Evolutionary conservation across 78 protist species (phyloP), one percentile per base, ranked within the genome.

Genomic region (Cavenderia fasciculata): DNA sequence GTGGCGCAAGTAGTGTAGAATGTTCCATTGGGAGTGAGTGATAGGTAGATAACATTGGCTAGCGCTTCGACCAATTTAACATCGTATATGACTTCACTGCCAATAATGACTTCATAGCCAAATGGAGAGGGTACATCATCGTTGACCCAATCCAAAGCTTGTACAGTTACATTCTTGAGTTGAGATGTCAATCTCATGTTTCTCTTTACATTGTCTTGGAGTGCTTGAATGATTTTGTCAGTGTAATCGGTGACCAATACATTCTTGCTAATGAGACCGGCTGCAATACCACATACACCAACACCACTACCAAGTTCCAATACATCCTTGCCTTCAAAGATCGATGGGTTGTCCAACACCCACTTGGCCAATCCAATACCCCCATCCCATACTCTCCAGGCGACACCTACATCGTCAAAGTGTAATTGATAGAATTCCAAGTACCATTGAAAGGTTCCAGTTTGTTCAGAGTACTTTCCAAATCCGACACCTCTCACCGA

Each of bases 201-300:
- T 3, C 21, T 46, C 70, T 78, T 78, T 31, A 78, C 52, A 49
- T 78, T 78, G 6, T 78, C 87, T 29, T 65, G 69, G 33, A 78
- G 59, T 18, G 66, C 27, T 36, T 68, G 36, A n/a, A 78, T 25
- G 21, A 76, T 49, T 62, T 78, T 78, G n/a, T 74, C 76, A 7
- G 87, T 65, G 25, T 78, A 78, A 40, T 78, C 87, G 18, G 87
- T 78, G 68, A 78, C 51, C 41, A 78, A 51, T 21, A 78, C 87
- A 2, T 61, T 49, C 70, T 78, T 41, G 40, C 77, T 47, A 19
- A 78, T n/a, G 44, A 76, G 41, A 38, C 87, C 87, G 36, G 75
- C 74, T 29, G 59, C 59, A 23, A 78, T 40, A 51, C 87, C 87
- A 21, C 44, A 27, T 2, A 78, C 54, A 31, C 87, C 87, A 40